phyloP scores from a whole-genome alignment of 805 yeast genomes.

The Saturnispora zaruensis region DNA sequence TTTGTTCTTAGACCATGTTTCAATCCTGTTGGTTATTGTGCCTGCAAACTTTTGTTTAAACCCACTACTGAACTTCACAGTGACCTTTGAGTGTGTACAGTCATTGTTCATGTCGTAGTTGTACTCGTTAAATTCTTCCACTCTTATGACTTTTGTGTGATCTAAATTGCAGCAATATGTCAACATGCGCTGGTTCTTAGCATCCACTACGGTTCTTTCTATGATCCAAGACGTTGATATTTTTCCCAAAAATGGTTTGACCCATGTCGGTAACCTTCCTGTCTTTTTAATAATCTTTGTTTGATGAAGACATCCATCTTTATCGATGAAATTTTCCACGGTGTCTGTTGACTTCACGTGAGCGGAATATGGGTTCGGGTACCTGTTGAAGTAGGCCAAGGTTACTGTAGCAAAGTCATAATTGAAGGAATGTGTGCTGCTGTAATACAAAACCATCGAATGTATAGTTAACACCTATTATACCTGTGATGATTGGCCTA shows the following conservation, averaged over 20 bases:
- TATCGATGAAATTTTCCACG: constrained; percentile 48
- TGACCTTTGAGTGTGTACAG: constrained; percentile 38
- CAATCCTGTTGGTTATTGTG: constrained; percentile 67
- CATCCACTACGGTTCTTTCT: constrained; percentile 70
- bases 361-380: constrained; percentile 72
- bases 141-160: constrained; percentile 66
- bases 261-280: constrained; percentile 77
- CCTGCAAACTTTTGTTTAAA: constrained; percentile 36
- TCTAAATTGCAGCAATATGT: constrained; percentile 80
- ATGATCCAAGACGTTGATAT: constrained; percentile 72
- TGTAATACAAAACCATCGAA: constrained; percentile 56
- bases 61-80: constrained; percentile 64
- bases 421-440: constrained; percentile 45
- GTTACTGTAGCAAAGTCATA: constrained; percentile 67
- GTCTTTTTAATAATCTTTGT: constrained; percentile 68
- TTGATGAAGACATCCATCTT: constrained; percentile 56
- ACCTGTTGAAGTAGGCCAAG: constrained; percentile 66
- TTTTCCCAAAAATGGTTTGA: constrained; percentile 63
- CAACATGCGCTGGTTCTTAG: constrained; percentile 40
- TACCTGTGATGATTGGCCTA: not conserved
- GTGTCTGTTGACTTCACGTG: constrained; percentile 85
- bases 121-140: constrained; percentile 70
- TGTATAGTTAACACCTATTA: not conserved
- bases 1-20: constrained; percentile 66
- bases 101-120: constrained; percentile 21